Conservation (phyloP, 2,329 filamentous ascomycete genomes). For the Ceratocystis cacaofunesta region DNA sequence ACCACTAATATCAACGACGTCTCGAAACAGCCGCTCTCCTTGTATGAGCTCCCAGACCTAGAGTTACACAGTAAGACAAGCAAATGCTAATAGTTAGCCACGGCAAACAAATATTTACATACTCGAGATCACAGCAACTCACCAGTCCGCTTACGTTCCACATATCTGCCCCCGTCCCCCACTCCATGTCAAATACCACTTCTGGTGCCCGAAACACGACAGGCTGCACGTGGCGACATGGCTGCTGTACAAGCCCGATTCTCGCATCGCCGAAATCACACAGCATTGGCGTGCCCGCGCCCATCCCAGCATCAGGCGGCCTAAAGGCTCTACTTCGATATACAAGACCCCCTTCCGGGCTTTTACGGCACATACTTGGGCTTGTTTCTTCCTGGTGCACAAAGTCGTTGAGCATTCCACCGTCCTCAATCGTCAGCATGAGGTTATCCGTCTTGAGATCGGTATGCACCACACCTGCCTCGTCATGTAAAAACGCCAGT, state of each 20-base stretch:
- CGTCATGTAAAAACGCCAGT: conserved; percentile 15
- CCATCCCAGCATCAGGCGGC: neutral
- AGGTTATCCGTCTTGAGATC: conserved; percentile 17
- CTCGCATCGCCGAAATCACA: conserved; percentile 16
- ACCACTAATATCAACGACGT: conserved; percentile 4
- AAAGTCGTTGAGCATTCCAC: conserved; percentile 13
- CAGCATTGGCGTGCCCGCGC: conserved; percentile 5
- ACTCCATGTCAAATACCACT: conserved; percentile 14
- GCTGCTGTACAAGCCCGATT: conserved; percentile 9
- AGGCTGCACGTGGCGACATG: conserved; percentile 10
- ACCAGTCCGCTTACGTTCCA: conserved; percentile 14
- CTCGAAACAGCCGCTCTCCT: conserved; percentile 11
- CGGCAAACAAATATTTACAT: neutral
- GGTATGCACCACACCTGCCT: conserved; percentile 13
- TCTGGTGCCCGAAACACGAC: conserved; percentile 14
- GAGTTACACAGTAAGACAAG: neutral
- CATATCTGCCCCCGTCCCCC: conserved; percentile 15
- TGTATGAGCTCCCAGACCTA: conserved; percentile 16
- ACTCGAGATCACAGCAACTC: neutral
- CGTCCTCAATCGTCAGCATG: conserved; percentile 16
- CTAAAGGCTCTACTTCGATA: conserved; percentile 10
- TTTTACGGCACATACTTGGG: neutral
- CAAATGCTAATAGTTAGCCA: neutral
- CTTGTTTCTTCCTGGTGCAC: neutral
- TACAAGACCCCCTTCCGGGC: neutral